phyloP scores from a whole-genome alignment of 257 asterid genomes.

The Solanum lycopersicoides region DNA sequence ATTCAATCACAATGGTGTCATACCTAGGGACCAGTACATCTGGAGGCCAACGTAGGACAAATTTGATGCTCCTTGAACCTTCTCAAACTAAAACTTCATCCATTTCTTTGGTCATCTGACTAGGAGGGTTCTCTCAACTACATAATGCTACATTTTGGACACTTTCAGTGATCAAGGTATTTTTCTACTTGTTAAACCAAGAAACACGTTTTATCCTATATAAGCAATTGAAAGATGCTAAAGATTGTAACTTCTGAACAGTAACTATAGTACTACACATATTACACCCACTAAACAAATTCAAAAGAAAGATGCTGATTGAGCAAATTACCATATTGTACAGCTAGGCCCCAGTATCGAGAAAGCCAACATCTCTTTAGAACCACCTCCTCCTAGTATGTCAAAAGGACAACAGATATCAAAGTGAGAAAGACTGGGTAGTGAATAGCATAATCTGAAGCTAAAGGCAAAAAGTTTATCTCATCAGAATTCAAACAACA shows the following conservation, averaged over 20 bases:
- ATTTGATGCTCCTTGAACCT: not conserved
- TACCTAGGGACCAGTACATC: not conserved
- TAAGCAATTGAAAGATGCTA: not conserved
- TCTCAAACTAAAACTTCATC: not conserved
- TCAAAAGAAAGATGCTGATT: not conserved
- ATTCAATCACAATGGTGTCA: not conserved
- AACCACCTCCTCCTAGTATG: conserved; percentile 91
- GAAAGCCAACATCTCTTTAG: conserved; percentile 99
- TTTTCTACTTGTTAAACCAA: not conserved
- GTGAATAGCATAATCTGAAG: conserved; percentile 2
- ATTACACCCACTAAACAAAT: not conserved
- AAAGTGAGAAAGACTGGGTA: not conserved
- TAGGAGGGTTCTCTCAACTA: not conserved
- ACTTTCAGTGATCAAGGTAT: not conserved
- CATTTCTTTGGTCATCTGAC: not conserved
- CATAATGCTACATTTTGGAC: not conserved
- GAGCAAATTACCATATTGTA: conserved; percentile 62
- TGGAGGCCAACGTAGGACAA: not conserved
- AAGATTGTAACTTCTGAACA: not conserved
- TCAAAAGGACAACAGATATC: not conserved
- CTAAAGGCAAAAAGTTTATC: not conserved
- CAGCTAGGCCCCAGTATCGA: conserved; percentile 96
- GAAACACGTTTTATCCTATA: not conserved
- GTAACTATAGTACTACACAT: not conserved
- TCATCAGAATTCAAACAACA: conserved; percentile 8